These are phyloP conservation scores for Filobasidium uniguttulatum DNA, from an alignment of 1,284 basidiomycete genomes.

Conservation along the genomic window DNA sequence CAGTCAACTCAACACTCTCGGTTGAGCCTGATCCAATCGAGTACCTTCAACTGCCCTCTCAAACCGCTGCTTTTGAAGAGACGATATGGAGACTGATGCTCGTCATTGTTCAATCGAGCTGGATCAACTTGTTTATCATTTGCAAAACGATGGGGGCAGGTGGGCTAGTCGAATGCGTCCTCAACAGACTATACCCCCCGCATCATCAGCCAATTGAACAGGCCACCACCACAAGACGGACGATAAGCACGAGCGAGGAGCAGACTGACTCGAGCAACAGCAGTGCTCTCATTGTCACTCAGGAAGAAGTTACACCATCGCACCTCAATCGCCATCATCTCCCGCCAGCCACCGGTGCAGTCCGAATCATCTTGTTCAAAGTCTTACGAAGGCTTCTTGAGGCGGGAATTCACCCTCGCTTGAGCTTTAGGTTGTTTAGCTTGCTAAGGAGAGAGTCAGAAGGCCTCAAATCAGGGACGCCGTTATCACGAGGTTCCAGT, in stretches of 20 bases:
- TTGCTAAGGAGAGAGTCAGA: slow-evolving; percentile 17
- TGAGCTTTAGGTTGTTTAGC: slow-evolving; percentile 29
- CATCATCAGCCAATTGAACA: neutral
- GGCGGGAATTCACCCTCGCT: slow-evolving; percentile 22
- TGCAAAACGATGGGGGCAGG: slow-evolving; percentile 2
- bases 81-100: slow-evolving; percentile 11
- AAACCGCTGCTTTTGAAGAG: neutral
- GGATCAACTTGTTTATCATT: slow-evolving; percentile 12
- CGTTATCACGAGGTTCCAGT: slow-evolving; percentile 2
- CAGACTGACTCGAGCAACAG: neutral
- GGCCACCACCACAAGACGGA: neutral
- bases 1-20: too few relatives aligned
- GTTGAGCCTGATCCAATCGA: neutral
- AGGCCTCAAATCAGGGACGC: too few relatives aligned
- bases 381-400: slow-evolving; percentile 25
- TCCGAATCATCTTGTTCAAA: slow-evolving; percentile 23
- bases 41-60: neutral
- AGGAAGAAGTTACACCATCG: neutral
- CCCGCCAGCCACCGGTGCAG: slow-evolving; percentile 4
- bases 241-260: neutral
- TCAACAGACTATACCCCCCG: slow-evolving; percentile 11
- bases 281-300: slow-evolving; percentile 2
- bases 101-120: slow-evolving; percentile 11
- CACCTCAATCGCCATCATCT: neutral
- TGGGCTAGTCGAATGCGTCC: slow-evolving; percentile 8